Conservation (phyloP, 202 grass and related monocot genomes). For the Carex sylvatica region DNA sequence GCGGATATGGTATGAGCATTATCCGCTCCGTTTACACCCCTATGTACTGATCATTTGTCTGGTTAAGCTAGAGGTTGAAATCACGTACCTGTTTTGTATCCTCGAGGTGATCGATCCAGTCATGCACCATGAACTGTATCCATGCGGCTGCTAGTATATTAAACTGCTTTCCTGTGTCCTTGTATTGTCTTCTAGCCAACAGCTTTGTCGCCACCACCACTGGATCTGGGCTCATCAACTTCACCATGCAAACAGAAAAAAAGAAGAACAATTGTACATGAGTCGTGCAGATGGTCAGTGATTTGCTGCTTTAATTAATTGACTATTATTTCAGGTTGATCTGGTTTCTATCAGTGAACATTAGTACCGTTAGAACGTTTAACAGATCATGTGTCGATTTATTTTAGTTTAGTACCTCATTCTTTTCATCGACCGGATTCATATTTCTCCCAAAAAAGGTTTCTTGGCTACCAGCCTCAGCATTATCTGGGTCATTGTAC, state of each 20-base stretch:
- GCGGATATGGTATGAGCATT: no score
- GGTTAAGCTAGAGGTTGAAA: conserved; percentile 21
- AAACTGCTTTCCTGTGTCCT: conserved; percentile 58
- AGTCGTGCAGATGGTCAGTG: no score
- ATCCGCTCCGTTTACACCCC: no score
- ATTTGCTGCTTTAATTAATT: no score
- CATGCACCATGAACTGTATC: conserved; percentile 78
- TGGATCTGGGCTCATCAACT: conserved; percentile 53
- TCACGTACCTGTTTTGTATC: conserved; percentile 48
- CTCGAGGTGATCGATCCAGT: conserved; percentile 64
- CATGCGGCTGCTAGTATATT: conserved; percentile 55
- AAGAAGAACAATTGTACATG: no score
- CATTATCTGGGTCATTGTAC: conserved; percentile 46
- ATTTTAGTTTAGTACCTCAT: neutral
- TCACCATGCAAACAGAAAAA: neutral
- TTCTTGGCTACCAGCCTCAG: conserved; percentile 34
- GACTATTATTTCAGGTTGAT: no score
- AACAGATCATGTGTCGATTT: no score
- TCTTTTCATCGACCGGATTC: conserved; percentile 32
- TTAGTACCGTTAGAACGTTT: neutral
- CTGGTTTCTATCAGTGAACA: no score
- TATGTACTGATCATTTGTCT: neutral
- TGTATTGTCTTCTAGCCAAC: conserved; percentile 36
- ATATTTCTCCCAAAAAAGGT: conserved; percentile 64
- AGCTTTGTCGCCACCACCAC: conserved; percentile 45